Evolutionary conservation across 495 filamentous ascomycete genomes (phyloP).

Genomic region (Trichocladium uniseriatum): DNA sequence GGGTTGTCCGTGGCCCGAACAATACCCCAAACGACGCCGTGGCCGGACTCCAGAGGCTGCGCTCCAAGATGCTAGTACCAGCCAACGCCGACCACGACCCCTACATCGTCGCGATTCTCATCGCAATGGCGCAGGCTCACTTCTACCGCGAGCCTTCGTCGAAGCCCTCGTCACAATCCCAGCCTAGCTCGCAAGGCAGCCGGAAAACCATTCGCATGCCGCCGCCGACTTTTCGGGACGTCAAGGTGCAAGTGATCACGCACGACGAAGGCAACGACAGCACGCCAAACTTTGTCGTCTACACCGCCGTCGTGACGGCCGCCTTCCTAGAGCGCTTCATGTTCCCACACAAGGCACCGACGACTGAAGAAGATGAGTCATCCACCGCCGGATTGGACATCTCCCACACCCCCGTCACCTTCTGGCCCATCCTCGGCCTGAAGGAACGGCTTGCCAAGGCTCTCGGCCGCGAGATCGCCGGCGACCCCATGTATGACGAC

Average conservation of each 20-base stretch:
- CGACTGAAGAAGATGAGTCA: background rate
- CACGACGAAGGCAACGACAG: slow-evolving; percentile 25
- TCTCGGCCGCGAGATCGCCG: slow-evolving; percentile 33
- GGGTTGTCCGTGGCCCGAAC: slow-evolving; percentile 20
- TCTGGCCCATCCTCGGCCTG: slow-evolving; percentile 40
- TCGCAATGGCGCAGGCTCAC: slow-evolving; percentile 39
- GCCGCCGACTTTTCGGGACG: slow-evolving; percentile 22
- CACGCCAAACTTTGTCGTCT: slow-evolving; percentile 34
- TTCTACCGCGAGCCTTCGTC: slow-evolving; percentile 23
- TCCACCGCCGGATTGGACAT: slow-evolving; percentile 21
- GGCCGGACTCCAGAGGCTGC: slow-evolving; percentile 26
- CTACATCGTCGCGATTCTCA: slow-evolving; percentile 32
- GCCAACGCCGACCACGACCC: slow-evolving; percentile 34
- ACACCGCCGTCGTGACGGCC: slow-evolving; percentile 31
- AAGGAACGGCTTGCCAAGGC: slow-evolving; percentile 40
- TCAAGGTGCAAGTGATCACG: slow-evolving; percentile 34
- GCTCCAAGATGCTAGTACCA: slow-evolving; percentile 31
- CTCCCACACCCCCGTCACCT: slow-evolving; percentile 28
- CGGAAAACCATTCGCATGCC: slow-evolving; percentile 6
- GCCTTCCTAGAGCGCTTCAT: slow-evolving; percentile 33
- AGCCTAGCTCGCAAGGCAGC: slow-evolving; percentile 8
- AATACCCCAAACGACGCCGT: slow-evolving; percentile 27
- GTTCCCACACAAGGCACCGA: slow-evolving; percentile 25
- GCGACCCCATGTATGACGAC: slow-evolving; percentile 25
- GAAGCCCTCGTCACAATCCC: slow-evolving; percentile 11